Base-by-base conservation (phyloP, 2,329 filamentous ascomycete species). In the Xylaria sp. region DNA sequence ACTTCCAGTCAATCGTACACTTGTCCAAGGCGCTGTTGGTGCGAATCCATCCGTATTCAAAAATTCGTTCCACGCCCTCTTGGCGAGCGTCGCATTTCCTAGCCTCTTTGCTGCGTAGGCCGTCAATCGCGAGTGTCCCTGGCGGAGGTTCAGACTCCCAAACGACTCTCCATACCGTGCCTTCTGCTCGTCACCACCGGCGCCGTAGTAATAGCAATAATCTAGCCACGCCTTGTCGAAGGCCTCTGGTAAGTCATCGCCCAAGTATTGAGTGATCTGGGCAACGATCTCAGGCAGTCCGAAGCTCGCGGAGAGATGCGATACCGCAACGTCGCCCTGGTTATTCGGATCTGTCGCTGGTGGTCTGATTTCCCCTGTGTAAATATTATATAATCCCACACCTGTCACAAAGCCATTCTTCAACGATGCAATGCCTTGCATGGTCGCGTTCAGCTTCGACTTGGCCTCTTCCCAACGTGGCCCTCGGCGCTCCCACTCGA, bases 341-440 rank as follows among this genome's bases (percentile, higher is more conserved):
- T 89, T 89, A 3, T 81, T 73, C 0, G 83, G 82, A 67, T 89
- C 86, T 0, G 81, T 80, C 0, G 84, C 84, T 1, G 87, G 87
- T 0, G 87, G 86, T 0, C 79, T 76, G 18, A 89, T 80, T 0
- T 80, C 81, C 25, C 86, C 85, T 1, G 82, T 84, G 18, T 80
- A 72, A 1, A 83, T 80, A 67, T 85, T 82, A 76, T 87, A 88
- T 0, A 86, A 78, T 0, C 82, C 86, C 10, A 83, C 80, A 0
- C 87, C 87, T 0, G 86, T 89, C 2, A 87, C 84, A 70, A 89
- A 89, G 0, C 87, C 88, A 68, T 88, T 85, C 67, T 81, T 87
- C 4, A 90, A 80, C 12, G 80, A 79, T 0, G 83, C 84, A 59
- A 88, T 89, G 2, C 87, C 86, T 4, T 78, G 75, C 12, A 85